These are phyloP conservation scores for Tricholoma bakamatsutake DNA, from an alignment of 768 basidiomycete genomes.

Conservation along the genomic window DNA sequence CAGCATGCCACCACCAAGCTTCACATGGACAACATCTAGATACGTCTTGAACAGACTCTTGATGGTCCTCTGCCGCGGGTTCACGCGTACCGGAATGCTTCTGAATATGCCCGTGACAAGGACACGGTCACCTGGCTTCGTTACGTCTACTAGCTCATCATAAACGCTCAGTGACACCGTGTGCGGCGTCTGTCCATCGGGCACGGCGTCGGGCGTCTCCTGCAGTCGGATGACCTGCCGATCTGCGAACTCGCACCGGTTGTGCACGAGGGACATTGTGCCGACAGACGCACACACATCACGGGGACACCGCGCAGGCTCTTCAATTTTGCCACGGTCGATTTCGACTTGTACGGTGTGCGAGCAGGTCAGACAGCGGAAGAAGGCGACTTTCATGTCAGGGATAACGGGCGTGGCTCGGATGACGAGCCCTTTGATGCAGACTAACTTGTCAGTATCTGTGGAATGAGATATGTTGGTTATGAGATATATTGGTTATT, in stretches of 20 bases:
- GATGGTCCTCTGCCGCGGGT: slow-evolving; percentile 84
- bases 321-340: slow-evolving; percentile 95
- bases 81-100: slow-evolving; percentile 91
- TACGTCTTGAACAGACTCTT: slow-evolving; percentile 98
- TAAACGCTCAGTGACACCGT: slow-evolving; percentile 97
- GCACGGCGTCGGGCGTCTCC: slow-evolving; percentile 96
- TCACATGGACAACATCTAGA: slow-evolving; percentile 91
- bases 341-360: slow-evolving; percentile 98
- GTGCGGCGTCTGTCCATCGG: slow-evolving; percentile 97
- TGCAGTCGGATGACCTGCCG: slow-evolving; percentile 93
- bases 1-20: slow-evolving; percentile 66
- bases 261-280: slow-evolving; percentile 94
- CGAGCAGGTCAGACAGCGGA: slow-evolving; percentile 91
- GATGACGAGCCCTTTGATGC: slow-evolving; percentile 95
- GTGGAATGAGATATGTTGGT: neutral
- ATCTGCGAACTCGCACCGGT: slow-evolving; percentile 94
- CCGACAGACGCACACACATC: slow-evolving; percentile 87
- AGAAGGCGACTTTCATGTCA: slow-evolving; percentile 99
- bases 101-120: slow-evolving; percentile 91
- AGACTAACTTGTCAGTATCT: slow-evolving; percentile 98
- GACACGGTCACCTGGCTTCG: slow-evolving; percentile 93
- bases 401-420: slow-evolving; percentile 97
- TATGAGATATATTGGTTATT: neutral
- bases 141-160: slow-evolving; percentile 94
- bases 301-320: slow-evolving; percentile 86